A percentile compares a stretch with the other conserved stretches of the same genome.
Conservation (phyloP, 805 yeast species). For the Yarrowia keelungensis region DNA sequence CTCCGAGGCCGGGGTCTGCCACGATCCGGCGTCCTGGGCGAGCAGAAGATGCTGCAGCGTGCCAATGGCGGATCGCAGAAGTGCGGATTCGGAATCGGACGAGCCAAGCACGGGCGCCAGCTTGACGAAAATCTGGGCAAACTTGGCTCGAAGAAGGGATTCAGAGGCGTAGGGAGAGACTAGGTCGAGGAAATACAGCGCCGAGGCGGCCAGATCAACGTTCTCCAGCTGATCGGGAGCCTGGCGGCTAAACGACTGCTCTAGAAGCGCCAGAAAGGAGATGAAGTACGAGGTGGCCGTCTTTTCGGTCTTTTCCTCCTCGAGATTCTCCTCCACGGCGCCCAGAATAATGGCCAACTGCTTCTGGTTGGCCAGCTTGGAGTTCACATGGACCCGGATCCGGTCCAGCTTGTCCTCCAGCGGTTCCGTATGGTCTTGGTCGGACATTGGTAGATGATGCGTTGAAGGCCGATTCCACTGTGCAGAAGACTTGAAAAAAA, state of each 20-base stretch:
- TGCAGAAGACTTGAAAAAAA: conserved; percentile 31
- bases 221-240: conserved; percentile 62
- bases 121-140: conserved; percentile 76
- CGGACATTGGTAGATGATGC: conserved; percentile 25
- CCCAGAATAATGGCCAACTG: conserved; percentile 80
- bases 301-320: conserved; percentile 63
- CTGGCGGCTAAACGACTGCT: conserved; percentile 61
- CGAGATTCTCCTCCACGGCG: conserved; percentile 89
- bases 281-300: conserved; percentile 85
- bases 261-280: conserved; percentile 80
- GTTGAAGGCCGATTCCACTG: not conserved
- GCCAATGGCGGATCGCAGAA: conserved; percentile 83
- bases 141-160: conserved; percentile 71
- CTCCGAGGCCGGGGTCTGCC: conserved; percentile 59
- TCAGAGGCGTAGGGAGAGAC: conserved; percentile 70
- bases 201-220: conserved; percentile 68
- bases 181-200: conserved; percentile 82
- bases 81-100: conserved; percentile 75
- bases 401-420: conserved; percentile 44
- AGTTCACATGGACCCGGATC: conserved; percentile 72
- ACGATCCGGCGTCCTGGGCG: conserved; percentile 80
- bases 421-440: conserved; percentile 36
- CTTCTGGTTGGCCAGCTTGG: conserved; percentile 87
- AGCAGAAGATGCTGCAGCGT: conserved; percentile 77
- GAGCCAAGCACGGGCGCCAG: conserved; percentile 81